These are phyloP conservation scores for Coemansia sp. DNA, from an alignment of 192 early-diverging fungal species.

Conservation along the genomic window DNA sequence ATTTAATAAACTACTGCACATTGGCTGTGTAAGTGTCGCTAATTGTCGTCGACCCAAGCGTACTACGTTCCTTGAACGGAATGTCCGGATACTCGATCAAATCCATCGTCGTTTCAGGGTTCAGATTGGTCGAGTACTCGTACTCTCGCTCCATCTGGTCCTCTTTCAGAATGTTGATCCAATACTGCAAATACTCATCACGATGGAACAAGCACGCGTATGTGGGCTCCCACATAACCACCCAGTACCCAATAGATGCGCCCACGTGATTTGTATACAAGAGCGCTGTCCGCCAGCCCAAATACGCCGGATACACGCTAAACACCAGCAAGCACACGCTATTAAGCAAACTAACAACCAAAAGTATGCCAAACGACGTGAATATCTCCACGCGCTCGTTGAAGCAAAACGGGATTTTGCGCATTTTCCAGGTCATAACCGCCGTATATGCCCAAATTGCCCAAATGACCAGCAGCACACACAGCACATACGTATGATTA, in stretches of 20 bases:
- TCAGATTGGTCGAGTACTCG: constrained; percentile 23
- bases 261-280: constrained; percentile 38
- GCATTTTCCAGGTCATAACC: constrained; percentile 38
- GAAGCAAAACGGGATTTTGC: constrained; percentile 44
- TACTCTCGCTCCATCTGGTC: constrained; percentile 34
- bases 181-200: constrained; percentile 41
- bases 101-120: constrained; percentile 20
- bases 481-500: constrained; percentile 11
- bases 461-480: constrained; percentile 28
- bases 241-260: constrained; percentile 34
- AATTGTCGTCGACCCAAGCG: neutral
- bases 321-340: constrained; percentile 28
- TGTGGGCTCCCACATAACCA: constrained; percentile 42
- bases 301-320: constrained; percentile 28
- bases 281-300: constrained; percentile 35
- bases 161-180: constrained; percentile 38
- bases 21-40: too few relatives aligned
- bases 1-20: constrained; percentile 6
- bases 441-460: constrained; percentile 23
- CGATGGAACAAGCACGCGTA: constrained; percentile 39
- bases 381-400: constrained; percentile 33
- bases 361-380: constrained; percentile 14
- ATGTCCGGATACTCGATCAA: constrained; percentile 15
- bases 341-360: constrained; percentile 30
- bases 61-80: neutral